phyloP scores from a whole-genome alignment of 1,139 yeast genomes.

The Candida tetrigidarum region DNA sequence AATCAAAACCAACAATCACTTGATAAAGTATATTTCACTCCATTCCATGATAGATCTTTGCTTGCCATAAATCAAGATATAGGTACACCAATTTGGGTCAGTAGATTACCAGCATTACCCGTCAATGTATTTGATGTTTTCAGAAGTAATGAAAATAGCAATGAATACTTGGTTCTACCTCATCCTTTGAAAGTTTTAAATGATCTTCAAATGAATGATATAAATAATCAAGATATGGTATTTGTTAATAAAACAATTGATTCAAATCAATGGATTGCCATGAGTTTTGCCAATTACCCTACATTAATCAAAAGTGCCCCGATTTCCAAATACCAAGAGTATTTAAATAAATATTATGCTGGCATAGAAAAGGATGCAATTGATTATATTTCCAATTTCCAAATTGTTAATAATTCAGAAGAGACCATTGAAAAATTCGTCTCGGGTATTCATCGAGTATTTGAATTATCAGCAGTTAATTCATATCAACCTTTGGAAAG shows the following conservation, averaged over 20 bases:
- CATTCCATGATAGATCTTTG: conserved; percentile 75
- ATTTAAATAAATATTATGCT: conserved; percentile 23
- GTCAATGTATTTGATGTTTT: conserved; percentile 78
- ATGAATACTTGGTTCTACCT: conserved; percentile 56
- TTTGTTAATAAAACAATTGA: conserved; percentile 68
- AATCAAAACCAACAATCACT: conserved; percentile 52
- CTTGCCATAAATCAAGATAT: conserved; percentile 67
- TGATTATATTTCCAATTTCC: conserved; percentile 22
- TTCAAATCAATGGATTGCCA: conserved; percentile 80
- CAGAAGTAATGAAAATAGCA: conserved; percentile 29
- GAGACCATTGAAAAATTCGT: conserved; percentile 38
- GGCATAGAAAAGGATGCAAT: conserved; percentile 13
- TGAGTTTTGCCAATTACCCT: conserved; percentile 79
- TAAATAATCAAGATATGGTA: conserved; percentile 44
- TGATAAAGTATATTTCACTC: conserved; percentile 81
- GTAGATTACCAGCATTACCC: conserved; percentile 66
- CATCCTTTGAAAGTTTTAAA: conserved; percentile 61
- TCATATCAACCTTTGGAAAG: conserved; percentile 43
- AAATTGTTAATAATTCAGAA: conserved; percentile 21
- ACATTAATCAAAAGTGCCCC: conserved; percentile 84
- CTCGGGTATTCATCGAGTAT: conserved; percentile 55
- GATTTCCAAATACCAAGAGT: conserved; percentile 56
- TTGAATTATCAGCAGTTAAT: conserved; percentile 34
- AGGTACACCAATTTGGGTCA: conserved; percentile 81
- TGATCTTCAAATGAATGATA: conserved; percentile 34